Conservation (phyloP, 441 rosid genomes). For the Brassica balearica region DNA sequence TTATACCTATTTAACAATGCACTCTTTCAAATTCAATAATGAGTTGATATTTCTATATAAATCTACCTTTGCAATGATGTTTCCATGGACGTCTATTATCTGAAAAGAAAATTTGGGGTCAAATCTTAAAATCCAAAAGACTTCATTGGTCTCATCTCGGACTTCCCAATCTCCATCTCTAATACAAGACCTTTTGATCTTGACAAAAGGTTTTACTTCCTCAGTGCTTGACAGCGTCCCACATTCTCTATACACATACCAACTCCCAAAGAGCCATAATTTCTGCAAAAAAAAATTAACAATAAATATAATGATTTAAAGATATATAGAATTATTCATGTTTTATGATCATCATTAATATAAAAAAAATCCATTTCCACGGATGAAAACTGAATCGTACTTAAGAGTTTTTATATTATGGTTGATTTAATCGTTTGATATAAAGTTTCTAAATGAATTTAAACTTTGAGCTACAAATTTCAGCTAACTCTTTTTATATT, state of each 20-base stretch:
- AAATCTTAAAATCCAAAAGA: conserved; percentile 47
- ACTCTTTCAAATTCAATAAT: background rate
- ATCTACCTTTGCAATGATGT: conserved; percentile 63
- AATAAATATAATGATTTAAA: background rate
- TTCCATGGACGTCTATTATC: conserved; percentile 52
- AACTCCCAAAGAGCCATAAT: conserved; percentile 52
- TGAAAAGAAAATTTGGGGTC: conserved; percentile 61
- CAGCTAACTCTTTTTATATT: background rate
- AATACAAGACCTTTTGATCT: conserved; percentile 45
- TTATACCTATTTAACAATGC: background rate
- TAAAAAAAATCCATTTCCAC: conserved; percentile 1
- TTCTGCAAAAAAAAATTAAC: conserved; percentile 46
- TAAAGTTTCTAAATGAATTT: background rate
- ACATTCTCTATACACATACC: conserved; percentile 69
- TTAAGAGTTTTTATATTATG: background rate
- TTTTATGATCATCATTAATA: conserved; percentile 8
- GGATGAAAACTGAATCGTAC: background rate
- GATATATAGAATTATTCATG: background rate
- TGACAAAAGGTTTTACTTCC: conserved; percentile 50
- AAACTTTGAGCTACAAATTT: conserved; percentile 19
- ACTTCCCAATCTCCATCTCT: conserved; percentile 53
- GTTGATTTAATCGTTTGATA: background rate
- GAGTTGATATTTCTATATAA: background rate
- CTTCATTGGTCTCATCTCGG: conserved; percentile 41
- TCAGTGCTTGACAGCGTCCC: conserved; percentile 33